Base-by-base conservation (phyloP, 75 land plant genomes). In the Cryptomeria japonica region DNA sequence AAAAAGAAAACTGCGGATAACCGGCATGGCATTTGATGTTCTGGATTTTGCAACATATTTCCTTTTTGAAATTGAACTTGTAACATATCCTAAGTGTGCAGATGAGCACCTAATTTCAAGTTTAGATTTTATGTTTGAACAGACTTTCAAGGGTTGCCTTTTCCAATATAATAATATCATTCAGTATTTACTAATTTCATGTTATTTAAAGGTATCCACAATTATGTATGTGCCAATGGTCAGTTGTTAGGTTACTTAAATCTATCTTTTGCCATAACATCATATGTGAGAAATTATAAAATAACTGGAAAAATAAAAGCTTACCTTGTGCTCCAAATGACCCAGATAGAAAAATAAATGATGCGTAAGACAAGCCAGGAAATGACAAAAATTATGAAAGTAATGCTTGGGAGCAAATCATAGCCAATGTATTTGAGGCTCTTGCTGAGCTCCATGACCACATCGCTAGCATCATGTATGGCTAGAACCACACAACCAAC, bases 261-360 rank as follows among this genome's bases (percentile, higher is more conserved):
- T n/a, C 70, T 64, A 64, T 64, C 70, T 28, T 64, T 64, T 64
- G 8, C 70, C 7, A 25, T 7, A 28, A 64, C 28, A 64, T 9
- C 70, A 64, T 6, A 1, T 64, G 70, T 25, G 70, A 64, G 28
- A 61, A 31, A 64, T 64, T 25, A 64, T 78, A 78, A 51, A 41
- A 78, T 78, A 78, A 16, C 6, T 78, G 44, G 44, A 78, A 39
- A 78, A 78, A 18, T 78, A 31, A 78, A 78, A 78, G 44, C 84
- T n/a, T 92, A 92, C 92, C 85, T 87, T 79, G 92, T 90, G 87
- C 92, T 90, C 53, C 92, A 61, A 88, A 92, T 92, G 44, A 92
- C 31, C 79, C 89, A 91, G 58, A 90, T 34, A 38, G 89, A 92
- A 70, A 85, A 92, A 80, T 80, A 88, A 39, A 92, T 80, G 44